Conservation (phyloP, 306 rosid species). For the Heteromeles arbutifolia region DNA sequence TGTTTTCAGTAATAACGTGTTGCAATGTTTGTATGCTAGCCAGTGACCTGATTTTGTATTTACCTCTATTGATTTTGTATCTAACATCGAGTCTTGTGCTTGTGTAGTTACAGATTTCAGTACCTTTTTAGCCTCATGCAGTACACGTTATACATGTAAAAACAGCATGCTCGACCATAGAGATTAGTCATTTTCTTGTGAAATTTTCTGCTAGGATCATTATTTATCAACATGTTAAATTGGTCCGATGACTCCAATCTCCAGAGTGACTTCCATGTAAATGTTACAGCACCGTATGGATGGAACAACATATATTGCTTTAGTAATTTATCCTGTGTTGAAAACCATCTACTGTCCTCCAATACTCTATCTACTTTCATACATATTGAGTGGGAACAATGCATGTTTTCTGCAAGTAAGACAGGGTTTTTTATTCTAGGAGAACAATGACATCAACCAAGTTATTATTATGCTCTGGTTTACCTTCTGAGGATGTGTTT, state of each 20-base stretch:
- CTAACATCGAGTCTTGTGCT: not conserved
- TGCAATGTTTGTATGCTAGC: not conserved
- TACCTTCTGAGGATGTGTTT: not conserved
- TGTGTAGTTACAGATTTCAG: not conserved
- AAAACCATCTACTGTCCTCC: not conserved
- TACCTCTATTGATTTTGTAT: not conserved
- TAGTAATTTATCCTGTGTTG: not conserved
- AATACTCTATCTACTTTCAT: not conserved
- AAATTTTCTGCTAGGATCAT: not conserved
- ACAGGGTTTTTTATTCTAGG: not conserved
- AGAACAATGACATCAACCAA: not conserved
- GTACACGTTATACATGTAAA: not conserved
- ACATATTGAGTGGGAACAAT: not conserved
- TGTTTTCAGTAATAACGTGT: not conserved
- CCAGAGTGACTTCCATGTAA: not conserved
- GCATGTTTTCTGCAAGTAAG: not conserved
- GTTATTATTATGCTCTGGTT: not conserved
- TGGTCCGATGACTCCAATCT: not conserved
- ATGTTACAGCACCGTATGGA: not conserved
- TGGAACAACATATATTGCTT: not conserved
- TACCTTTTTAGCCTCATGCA: slow-evolving; percentile 7
- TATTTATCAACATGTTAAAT: not conserved
- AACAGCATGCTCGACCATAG: not conserved
- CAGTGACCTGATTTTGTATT: not conserved
- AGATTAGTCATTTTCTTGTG: not conserved